Evolutionary conservation across 352 stramenopile genomes (phyloP).

Genomic region (Achlya hypogyna): DNA sequence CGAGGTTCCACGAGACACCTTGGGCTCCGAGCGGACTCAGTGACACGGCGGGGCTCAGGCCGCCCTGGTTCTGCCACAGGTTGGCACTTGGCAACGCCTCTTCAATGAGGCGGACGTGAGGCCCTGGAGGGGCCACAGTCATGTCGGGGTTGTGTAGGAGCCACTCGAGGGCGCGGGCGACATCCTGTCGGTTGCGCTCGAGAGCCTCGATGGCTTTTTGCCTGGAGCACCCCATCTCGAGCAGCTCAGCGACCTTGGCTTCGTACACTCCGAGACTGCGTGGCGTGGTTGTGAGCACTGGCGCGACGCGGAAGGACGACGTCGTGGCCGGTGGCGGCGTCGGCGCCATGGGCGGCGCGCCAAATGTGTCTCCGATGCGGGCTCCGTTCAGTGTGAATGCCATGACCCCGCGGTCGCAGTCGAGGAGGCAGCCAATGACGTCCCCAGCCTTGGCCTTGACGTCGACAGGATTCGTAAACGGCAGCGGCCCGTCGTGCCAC

Average conservation of each 20-base stretch:
- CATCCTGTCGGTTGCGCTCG: conserved; percentile 23
- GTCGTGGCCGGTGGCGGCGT: neutral
- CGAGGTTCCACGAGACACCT: conserved; percentile 66
- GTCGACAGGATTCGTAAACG: conserved; percentile 34
- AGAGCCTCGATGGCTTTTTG: conserved; percentile 32
- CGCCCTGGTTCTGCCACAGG: neutral
- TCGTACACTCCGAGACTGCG: neutral
- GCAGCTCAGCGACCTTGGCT: conserved; percentile 33
- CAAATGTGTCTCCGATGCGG: conserved; percentile 11
- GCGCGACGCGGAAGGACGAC: neutral
- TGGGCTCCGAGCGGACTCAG: conserved; percentile 49
- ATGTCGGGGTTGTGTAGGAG: conserved; percentile 24
- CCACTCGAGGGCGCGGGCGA: conserved; percentile 33
- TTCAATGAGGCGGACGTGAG: neutral
- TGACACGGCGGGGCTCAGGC: conserved; percentile 19
- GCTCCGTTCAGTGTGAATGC: conserved; percentile 57
- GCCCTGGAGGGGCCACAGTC: neutral
- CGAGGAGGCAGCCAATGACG: conserved; percentile 44
- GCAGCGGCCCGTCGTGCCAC: conserved; percentile 24
- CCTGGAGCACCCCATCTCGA: conserved; percentile 39
- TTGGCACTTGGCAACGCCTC: neutral
- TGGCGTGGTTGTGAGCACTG: neutral
- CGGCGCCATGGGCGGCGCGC: neutral
- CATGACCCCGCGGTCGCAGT: conserved; percentile 26
- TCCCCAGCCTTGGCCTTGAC: conserved; percentile 20